Percentiles rank a stretch among this genome's conserved stretches.
phyloP scores from a whole-genome alignment of 148 eudicot genomes.

The Rhododendron vialii region DNA sequence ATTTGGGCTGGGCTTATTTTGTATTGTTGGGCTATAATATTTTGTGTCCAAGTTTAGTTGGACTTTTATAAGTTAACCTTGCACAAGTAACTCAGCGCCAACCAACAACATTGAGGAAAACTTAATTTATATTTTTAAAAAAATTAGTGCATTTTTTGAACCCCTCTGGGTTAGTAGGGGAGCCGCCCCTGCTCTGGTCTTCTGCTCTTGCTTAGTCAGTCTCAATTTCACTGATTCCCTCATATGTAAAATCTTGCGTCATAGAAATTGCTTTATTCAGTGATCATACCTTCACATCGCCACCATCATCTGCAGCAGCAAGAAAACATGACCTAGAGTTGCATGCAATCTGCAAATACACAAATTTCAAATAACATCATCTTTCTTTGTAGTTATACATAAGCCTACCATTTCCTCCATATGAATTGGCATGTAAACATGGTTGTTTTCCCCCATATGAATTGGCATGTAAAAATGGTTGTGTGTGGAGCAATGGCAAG shows the following conservation, averaged over 20 bases:
- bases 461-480: background rate
- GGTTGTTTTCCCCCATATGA: background rate
- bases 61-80: too few species aligned
- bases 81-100: too few species aligned
- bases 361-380: background rate
- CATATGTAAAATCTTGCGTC: background rate
- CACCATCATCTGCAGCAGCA: slow-evolving; percentile 95
- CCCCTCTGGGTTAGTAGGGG: too few species aligned
- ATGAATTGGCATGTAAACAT: background rate
- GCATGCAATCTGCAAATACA: slow-evolving; percentile 59
- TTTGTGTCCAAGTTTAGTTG: too few species aligned
- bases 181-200: background rate
- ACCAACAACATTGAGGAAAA: too few species aligned
- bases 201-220: background rate
- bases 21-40: too few species aligned
- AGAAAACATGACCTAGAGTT: slow-evolving; percentile 78
- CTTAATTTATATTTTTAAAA: too few species aligned
- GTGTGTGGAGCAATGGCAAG: background rate
- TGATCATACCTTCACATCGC: slow-evolving; percentile 79
- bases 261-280: background rate
- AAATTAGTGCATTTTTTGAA: too few species aligned
- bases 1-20: too few species aligned
- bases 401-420: background rate
- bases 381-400: background rate
- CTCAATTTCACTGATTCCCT: background rate